phyloP scores from a whole-genome alignment of 2,329 filamentous ascomycete species.

The Nothopassalora personata region DNA sequence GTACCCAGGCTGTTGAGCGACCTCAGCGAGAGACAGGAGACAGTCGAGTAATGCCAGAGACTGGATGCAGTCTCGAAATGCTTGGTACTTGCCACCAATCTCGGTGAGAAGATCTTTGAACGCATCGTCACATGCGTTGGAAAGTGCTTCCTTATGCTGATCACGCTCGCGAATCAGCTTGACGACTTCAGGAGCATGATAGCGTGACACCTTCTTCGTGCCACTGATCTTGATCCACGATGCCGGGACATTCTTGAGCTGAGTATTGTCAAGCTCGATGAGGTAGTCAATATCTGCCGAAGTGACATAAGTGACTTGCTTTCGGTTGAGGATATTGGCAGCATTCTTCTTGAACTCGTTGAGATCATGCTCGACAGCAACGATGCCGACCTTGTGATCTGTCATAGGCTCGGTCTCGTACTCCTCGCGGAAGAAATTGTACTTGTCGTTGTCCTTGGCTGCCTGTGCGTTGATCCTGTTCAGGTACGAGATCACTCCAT shows the following conservation, averaged over 20 bases:
- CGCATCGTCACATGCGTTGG: conserved; percentile 82
- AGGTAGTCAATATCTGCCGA: conserved; percentile 90
- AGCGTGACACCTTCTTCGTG: conserved; percentile 85
- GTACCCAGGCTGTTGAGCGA: conserved; percentile 84
- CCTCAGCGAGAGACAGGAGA: conserved; percentile 75
- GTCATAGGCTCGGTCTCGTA: conserved; percentile 85
- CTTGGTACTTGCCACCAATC: conserved; percentile 79
- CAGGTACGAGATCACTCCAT: conserved; percentile 67
- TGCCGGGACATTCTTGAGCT: conserved; percentile 81
- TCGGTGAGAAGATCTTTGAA: conserved; percentile 66
- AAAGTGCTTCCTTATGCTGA: conserved; percentile 88
- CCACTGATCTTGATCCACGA: conserved; percentile 94
- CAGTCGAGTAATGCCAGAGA: conserved; percentile 85
- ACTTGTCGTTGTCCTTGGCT: conserved; percentile 84
- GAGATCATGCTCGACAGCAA: conserved; percentile 84
- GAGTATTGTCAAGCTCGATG: conserved; percentile 80
- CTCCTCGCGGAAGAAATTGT: conserved; percentile 82
- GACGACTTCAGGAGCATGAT: conserved; percentile 88
- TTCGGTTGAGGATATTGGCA: conserved; percentile 66
- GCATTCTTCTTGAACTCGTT: conserved; percentile 68
- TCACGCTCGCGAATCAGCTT: conserved; percentile 79
- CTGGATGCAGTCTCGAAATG: conserved; percentile 81
- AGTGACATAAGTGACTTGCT: conserved; percentile 69
- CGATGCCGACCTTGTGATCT: conserved; percentile 87
- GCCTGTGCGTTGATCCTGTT: conserved; percentile 81